A percentile compares a stretch with the other conserved stretches of the same genome.
Conservation (phyloP, 495 filamentous ascomycete species). For the Penicillium lagena region DNA sequence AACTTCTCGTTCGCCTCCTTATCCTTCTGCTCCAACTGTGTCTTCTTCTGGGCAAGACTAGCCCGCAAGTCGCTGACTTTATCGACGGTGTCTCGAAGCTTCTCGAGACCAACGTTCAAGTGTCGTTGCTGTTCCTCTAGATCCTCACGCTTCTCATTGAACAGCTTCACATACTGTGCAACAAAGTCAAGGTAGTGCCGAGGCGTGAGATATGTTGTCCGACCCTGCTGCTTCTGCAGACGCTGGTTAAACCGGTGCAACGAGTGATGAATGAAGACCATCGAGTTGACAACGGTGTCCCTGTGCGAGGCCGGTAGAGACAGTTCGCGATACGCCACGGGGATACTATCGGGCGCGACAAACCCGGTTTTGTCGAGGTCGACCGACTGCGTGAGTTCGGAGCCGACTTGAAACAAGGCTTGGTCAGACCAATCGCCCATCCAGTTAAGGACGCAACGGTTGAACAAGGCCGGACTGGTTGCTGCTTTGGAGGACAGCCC, state of each 20-base stretch:
- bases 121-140: constrained; percentile 97
- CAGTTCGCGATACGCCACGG: constrained; percentile 82
- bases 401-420: constrained; percentile 94
- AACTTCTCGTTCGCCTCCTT: constrained; percentile 95
- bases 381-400: constrained; percentile 90
- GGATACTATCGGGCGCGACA: constrained; percentile 82
- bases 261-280: constrained; percentile 98
- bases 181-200: constrained; percentile 98
- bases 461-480: constrained; percentile 95
- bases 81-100: constrained; percentile 94
- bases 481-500: constrained; percentile 92
- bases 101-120: constrained; percentile 95
- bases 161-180: constrained; percentile 93
- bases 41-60: constrained; percentile 90
- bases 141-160: constrained; percentile 97
- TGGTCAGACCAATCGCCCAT: constrained; percentile 99
- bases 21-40: constrained; percentile 87
- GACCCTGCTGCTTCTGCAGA: constrained; percentile 84
- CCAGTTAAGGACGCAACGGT: constrained; percentile 99
- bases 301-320: constrained; percentile 79
- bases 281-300: constrained; percentile 87
- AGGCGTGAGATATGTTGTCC: constrained; percentile 86
- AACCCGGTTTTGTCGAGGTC: constrained; percentile 87
- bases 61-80: constrained; percentile 88
- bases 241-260: constrained; percentile 83